Base-by-base conservation (phyloP, 257 asterid species). In the Striga asiatica region DNA sequence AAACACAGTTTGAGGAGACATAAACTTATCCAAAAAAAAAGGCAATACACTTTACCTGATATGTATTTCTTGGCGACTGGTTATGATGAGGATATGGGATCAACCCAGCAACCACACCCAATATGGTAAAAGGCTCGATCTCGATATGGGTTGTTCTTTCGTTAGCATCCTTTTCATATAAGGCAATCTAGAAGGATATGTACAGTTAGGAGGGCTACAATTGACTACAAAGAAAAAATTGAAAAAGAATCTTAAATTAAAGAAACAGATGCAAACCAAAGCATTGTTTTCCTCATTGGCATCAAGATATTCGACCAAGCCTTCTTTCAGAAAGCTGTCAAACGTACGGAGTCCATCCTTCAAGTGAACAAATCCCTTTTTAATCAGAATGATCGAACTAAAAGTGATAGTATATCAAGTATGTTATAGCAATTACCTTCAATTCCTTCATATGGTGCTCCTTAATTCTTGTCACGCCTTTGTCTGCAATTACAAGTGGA, bases 71-170 rank as follows among this genome's bases (percentile, higher is more conserved):
- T 51, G 98, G 98, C 14, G 98, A 91, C 80, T 91, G 98, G 66
- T 87, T 91, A 80, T 91, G 98, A 81, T 91, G 98, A 55, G 98
- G 98, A 77, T 79, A 91, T 52, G 98, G 98, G 60, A 91, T 91
- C 84, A 91, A 73, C 58, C 98, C 98, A 59, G 98, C 98, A 66
- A 69, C 51, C 19, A 84, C 84, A 57, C 98, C 95, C 55, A 91
- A 69, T 71, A 91, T 91, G 60, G 98, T 91, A 61, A 91, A 79
- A 64, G 98, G 98, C 69, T 91, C 98, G 50, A 91, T 91, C 79
- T 91, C 98, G 65, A 91, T 79, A 66, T 91, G 98, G 55, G 98
- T 87, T 13, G 94, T 80, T 70, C 67, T 84, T 21, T 79, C 79
- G 38, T 66, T 84, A 50, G 94, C 88, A 78, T 79, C 76, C 29